Evolutionary conservation across 2,329 filamentous ascomycete species (phyloP).

Genomic region (Aphanoascus verrucosus): DNA sequence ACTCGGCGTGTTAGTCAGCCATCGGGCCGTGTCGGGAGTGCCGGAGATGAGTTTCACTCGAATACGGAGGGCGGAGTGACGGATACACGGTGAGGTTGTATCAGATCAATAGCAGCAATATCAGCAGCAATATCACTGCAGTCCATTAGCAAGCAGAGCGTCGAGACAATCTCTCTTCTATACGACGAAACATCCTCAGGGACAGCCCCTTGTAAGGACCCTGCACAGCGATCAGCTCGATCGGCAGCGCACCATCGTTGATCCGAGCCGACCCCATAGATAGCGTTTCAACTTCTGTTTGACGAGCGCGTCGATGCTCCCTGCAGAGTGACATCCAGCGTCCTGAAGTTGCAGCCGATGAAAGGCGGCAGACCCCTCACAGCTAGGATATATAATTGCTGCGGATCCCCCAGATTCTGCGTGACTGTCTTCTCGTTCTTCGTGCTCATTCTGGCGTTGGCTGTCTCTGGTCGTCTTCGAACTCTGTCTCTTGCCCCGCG

Average conservation of each 20-base stretch:
- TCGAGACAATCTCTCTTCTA: neutral
- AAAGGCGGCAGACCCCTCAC: conserved; percentile 1
- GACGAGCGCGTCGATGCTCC: conserved; percentile 4
- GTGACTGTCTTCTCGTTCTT: conserved; percentile 2
- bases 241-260: neutral
- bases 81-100: no score
- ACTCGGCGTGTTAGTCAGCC: no score
- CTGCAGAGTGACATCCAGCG: conserved; percentile 8
- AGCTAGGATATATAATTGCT: conserved; percentile 6
- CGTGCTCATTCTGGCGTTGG: conserved; percentile 34
- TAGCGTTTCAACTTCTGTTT: neutral
- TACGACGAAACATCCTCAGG: neutral
- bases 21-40: no score
- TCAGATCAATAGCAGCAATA: no score
- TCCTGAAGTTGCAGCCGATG: conserved; percentile 10
- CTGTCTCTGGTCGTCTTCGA: conserved; percentile 27
- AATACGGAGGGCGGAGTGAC: no score
- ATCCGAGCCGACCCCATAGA: neutral
- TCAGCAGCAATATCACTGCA: no score
- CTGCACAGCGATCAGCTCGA: no score
- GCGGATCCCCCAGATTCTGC: conserved; percentile 6
- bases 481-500: conserved; percentile 18
- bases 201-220: neutral
- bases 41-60: no score
- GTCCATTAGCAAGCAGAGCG: neutral